Percentiles rank a stretch among this genome's conserved stretches.
These are phyloP conservation scores for Hypoxylon trugodes DNA, from an alignment of 495 filamentous ascomycete species.

Conservation along the genomic window DNA sequence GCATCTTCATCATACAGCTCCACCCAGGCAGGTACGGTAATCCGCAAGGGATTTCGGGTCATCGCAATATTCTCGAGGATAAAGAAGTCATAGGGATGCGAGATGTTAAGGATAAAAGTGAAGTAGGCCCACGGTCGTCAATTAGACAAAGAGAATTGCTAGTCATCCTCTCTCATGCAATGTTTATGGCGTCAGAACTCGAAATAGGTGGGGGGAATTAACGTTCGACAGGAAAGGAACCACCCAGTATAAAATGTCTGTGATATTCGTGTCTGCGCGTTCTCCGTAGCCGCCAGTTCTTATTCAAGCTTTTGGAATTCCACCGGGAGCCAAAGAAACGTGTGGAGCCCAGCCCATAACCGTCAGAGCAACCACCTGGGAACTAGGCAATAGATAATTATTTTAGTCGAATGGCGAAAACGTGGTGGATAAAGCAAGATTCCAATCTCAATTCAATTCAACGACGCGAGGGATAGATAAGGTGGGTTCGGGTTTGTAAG, in stretches of 20 bases:
- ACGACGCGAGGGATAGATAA: neutral
- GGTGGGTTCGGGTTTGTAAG: constrained; percentile 2
- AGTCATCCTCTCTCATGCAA: constrained; percentile 34
- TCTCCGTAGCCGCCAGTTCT: constrained; percentile 29
- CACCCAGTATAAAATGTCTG: constrained; percentile 6
- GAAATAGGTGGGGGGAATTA: constrained; percentile 29
- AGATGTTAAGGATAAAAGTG: constrained; percentile 29
- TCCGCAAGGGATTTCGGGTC: constrained; percentile 44
- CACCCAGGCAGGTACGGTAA: constrained; percentile 44
- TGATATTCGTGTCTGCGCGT: neutral
- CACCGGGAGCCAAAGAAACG: neutral
- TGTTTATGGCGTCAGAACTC: constrained; percentile 22
- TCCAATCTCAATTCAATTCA: too few species aligned
- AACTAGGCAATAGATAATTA: neutral
- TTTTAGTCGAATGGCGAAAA: neutral
- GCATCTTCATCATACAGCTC: constrained; percentile 43
- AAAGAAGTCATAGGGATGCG: constrained; percentile 33
- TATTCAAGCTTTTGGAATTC: constrained; percentile 22
- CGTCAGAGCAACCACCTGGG: neutral
- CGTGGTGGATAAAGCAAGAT: neutral
- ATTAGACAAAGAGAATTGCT: constrained; percentile 15
- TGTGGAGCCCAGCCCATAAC: constrained; percentile 18
- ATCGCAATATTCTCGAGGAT: constrained; percentile 28
- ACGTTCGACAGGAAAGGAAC: constrained; percentile 14
- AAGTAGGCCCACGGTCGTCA: constrained; percentile 19